Evolutionary conservation across 805 yeast species (phyloP).

Genomic region (Myxozyma geophila): DNA sequence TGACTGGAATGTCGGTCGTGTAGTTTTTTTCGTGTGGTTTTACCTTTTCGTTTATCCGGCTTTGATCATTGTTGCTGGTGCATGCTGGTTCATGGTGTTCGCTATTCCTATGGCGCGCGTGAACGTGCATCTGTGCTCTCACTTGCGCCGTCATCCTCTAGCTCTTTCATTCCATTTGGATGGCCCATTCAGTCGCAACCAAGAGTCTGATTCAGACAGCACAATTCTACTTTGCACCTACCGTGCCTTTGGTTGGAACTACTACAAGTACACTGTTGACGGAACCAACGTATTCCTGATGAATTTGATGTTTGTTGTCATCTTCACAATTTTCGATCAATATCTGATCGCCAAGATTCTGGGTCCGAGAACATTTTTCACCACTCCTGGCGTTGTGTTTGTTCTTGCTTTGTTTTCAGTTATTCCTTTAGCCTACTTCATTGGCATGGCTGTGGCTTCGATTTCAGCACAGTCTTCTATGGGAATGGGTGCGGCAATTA

Average conservation of each 20-base stretch:
- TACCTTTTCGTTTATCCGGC: conserved; percentile 74
- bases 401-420: conserved; percentile 79
- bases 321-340: conserved; percentile 81
- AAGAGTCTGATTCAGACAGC: conserved; percentile 44
- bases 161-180: conserved; percentile 65
- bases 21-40: conserved; percentile 72
- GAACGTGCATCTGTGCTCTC: conserved; percentile 66
- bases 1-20: conserved; percentile 82
- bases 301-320: conserved; percentile 76
- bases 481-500: conserved; percentile 98
- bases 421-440: conserved; percentile 92
- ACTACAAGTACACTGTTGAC: conserved; percentile 93
- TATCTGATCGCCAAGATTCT: conserved; percentile 60
- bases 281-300: conserved; percentile 94
- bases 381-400: conserved; percentile 71
- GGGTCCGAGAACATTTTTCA: conserved; percentile 51
- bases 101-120: conserved; percentile 94
- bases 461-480: conserved; percentile 97
- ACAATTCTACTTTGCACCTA: conserved; percentile 83
- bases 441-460: conserved; percentile 99
- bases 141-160: conserved; percentile 86
- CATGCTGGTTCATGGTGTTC: conserved; percentile 83
- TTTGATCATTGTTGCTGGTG: conserved; percentile 55
- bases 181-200: conserved; percentile 46
- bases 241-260: conserved; percentile 88